A percentile compares a stretch with the other conserved stretches of the same genome.
These are phyloP conservation scores for Powellomyces hirtus DNA, from an alignment of 192 early-diverging fungal genomes.

Conservation along the genomic window DNA sequence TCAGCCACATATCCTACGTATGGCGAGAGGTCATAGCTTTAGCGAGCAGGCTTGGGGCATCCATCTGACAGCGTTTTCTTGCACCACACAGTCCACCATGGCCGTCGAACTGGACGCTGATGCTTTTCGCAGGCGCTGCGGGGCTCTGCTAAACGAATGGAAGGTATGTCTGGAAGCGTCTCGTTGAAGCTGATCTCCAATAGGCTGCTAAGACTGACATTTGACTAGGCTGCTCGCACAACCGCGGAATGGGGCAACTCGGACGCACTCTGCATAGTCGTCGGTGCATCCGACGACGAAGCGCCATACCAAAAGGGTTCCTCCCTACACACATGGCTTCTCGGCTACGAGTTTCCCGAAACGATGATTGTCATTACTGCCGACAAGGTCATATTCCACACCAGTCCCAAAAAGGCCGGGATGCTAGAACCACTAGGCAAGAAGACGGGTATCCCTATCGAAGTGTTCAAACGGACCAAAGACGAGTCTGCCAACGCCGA, in stretches of 20 bases:
- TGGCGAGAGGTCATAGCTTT: too few relatives aligned
- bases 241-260: constrained; percentile 37
- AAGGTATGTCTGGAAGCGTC: constrained; percentile 16
- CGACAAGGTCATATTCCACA: constrained; percentile 74
- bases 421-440: constrained; percentile 40
- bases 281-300: constrained; percentile 67
- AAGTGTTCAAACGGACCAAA: constrained; percentile 76
- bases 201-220: background rate
- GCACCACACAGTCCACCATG: constrained; percentile 6
- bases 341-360: constrained; percentile 90
- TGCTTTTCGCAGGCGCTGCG: constrained; percentile 23
- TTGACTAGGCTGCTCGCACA: background rate
- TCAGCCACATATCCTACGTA: too few relatives aligned
- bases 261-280: constrained; percentile 60
- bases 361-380: constrained; percentile 75
- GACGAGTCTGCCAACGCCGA: constrained; percentile 71
- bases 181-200: background rate
- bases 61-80: too few relatives aligned
- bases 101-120: constrained; percentile 18
- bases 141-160: constrained; percentile 16
- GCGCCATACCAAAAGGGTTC: constrained; percentile 71
- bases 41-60: too few relatives aligned
- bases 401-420: constrained; percentile 71
- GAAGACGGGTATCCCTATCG: constrained; percentile 56
- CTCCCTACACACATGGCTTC: constrained; percentile 78